Base-by-base conservation (phyloP, 2,329 filamentous ascomycete genomes). In the Aspergillus nomiae region DNA sequence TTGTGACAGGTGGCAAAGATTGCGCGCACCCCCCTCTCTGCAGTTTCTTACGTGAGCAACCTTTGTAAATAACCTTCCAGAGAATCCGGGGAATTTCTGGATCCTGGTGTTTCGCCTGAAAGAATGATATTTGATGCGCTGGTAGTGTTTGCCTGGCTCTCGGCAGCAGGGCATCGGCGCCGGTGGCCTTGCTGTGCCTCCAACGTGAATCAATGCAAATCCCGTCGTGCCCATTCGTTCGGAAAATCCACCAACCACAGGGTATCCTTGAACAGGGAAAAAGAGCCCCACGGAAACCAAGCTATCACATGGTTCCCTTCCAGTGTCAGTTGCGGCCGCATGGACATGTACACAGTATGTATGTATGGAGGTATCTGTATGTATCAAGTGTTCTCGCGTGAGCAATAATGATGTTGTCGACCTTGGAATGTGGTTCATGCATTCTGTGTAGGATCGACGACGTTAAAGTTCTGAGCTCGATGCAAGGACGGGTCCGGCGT, bases 221-320 rank as follows among this genome's bases (percentile, higher is more conserved):
- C 56, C 60, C 60, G 41, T 26, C 32, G 36, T 58, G 60, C 56
- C 60, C 56, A 62, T 62, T 59, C 60, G 60, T 34, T 59, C 46
- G 48, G 36, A 11, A 34, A 51, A 9, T 8, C 38, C 16, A 50
- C 60, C 60, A 62, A 58, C 58, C 38, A 62, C 12, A 2, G 10
- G 34, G 46, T 8, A 53, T 19, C 21, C 21, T 24, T 24, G 43
- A 11, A 24, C 43, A 46, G 11, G 43, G 43, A 41, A 41, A 41
- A n/a, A 41, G 38, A 41, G 43, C 43, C 21, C 43, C 43, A 46
- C 43, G n/a, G 43, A 10, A 24, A 28, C 26, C 26, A 28, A 16
- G 45, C 19, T 30, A 14, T 50, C 46, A 50, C 46, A 50, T 50
- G 46, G 46, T 50, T 50, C 24, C 43, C 24, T 46, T 24, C n/a